Base-by-base conservation (phyloP, 2,329 filamentous ascomycete species). In the Aspergillus piperis region DNA sequence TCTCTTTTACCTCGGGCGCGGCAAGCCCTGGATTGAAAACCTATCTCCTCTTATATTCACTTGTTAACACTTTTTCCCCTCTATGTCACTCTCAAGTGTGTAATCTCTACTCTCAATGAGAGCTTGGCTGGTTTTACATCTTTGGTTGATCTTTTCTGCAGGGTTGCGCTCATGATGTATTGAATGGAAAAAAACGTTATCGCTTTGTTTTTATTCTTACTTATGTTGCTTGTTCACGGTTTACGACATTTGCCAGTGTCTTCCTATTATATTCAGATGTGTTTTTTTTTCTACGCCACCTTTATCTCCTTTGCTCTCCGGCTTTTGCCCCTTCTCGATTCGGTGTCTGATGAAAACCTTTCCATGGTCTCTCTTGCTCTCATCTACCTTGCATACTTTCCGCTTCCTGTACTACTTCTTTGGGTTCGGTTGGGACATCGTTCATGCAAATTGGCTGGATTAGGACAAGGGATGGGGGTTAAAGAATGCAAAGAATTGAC, bases 81-180 rank as follows among this genome's bases (percentile, higher is more conserved):
- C 61, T 62, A 59, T 69, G 66, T 70, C 66, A 65, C 68, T 69
- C 68, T 71, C 68, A 70, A 71, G 66, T 72, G 71, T 76, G 74
- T 77, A 76, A 75, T 76, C 73, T 76, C 70, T 75, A 73, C 73
- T 76, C 71, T 73, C 69, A 68, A 65, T 68, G 71, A 72, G 73
- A 74, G 70, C 71, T 73, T 73, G 73, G 72, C 68, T 74, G 72
- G 71, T 62, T 71, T 70, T 68, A 50, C 58, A 66, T 66, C 60
- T 57, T 56, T 61, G 63, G 53, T 68, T 64, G 58, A 64, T 66
- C 47, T 64, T 67, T 59, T 64, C 59, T 57, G 65, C 66, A 59
- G 61, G 66, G 62, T 66, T 70, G 68, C 70, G 68, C 68, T 73
- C 65, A 70, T 63, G 70, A 72, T 71, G 71, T 75, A 75, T 68